phyloP scores from a whole-genome alignment of 331 rosid genomes.

The Phaseolus coccineus region DNA sequence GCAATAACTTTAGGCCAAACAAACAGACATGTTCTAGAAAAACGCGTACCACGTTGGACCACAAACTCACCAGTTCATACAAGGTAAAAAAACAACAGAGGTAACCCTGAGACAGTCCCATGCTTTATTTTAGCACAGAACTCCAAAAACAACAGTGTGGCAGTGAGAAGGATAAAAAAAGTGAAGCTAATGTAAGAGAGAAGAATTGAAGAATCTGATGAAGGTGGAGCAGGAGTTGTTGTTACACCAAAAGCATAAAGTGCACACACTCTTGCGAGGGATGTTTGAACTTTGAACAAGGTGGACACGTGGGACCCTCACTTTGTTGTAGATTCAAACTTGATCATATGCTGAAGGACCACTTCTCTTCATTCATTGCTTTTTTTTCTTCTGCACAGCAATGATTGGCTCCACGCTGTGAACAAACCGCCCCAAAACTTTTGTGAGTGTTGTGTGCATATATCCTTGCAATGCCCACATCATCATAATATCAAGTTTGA shows the following conservation, averaged over 20 bases:
- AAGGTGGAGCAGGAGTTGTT: not conserved
- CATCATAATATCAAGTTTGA: not conserved
- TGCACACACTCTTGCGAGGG: slow-evolving; percentile 4
- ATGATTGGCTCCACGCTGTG: slow-evolving; percentile 20
- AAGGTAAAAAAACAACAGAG: not conserved
- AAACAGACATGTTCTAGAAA: slow-evolving; percentile 10
- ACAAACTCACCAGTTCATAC: slow-evolving; percentile 41
- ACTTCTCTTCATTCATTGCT: not conserved
- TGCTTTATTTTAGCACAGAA: not conserved
- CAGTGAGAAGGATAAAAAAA: slow-evolving; percentile 4
- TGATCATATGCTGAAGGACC: slow-evolving; percentile 8
- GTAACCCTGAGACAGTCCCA: slow-evolving; percentile 6
- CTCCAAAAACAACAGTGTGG: not conserved
- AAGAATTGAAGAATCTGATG: slow-evolving; percentile 8
- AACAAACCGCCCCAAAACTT: not conserved
- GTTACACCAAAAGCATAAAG: slow-evolving; percentile 21
- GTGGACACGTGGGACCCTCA: slow-evolving; percentile 37
- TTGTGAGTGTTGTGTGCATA: not conserved
- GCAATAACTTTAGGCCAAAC: slow-evolving; percentile 2
- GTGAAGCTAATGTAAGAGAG: slow-evolving; percentile 17
- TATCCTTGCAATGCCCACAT: slow-evolving; percentile 14
- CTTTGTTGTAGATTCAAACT: not conserved
- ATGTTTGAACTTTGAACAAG: slow-evolving; percentile 35
- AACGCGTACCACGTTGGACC: slow-evolving; percentile 3
- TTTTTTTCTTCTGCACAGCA: slow-evolving; percentile 8